phyloP scores from a whole-genome alignment of 768 basidiomycete species.

The Omphalotus guepiniiformis region DNA sequence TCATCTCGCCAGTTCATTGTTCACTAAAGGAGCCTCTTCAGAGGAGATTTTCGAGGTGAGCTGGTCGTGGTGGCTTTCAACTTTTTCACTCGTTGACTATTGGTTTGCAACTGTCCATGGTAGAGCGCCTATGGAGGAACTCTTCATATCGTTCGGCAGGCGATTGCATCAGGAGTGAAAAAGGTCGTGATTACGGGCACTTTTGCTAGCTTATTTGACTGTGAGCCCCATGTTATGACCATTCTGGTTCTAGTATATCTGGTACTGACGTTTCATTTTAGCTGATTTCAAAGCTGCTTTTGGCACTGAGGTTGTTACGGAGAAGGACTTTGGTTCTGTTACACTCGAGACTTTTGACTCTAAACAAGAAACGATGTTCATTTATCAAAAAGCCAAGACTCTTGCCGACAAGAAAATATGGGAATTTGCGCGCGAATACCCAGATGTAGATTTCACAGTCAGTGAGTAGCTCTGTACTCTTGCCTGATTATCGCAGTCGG shows the following conservation, averaged over 20 bases:
- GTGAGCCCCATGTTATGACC: not conserved
- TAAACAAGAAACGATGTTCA: conserved; percentile 1
- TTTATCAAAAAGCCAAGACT: conserved; percentile 11
- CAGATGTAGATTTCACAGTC: conserved; percentile 14
- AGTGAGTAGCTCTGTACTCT: not conserved
- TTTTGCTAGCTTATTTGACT: conserved; percentile 13
- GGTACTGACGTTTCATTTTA: not conserved
- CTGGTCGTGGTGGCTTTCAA: not conserved
- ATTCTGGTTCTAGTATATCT: not conserved
- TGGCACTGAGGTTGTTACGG: conserved; percentile 3
- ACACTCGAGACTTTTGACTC: conserved; percentile 13
- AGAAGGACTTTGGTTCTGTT: not conserved
- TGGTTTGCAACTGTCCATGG: not conserved
- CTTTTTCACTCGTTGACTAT: too few species aligned
- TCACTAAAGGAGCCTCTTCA: conserved; percentile 2
- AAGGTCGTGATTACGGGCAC: conserved; percentile 21
- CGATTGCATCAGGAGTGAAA: conserved; percentile 18
- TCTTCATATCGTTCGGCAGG: conserved; percentile 22
- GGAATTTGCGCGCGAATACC: conserved; percentile 13
- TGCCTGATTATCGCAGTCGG: not conserved
- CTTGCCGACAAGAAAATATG: conserved; percentile 13
- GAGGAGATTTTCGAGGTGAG: conserved; percentile 8
- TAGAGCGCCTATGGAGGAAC: conserved; percentile 23
- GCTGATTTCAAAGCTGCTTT: conserved; percentile 2
- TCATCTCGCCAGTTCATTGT: conserved; percentile 11